These are phyloP conservation scores for Colletotrichum chrysophilum DNA, from an alignment of 2,329 filamentous ascomycete genomes.

Conservation along the genomic window DNA sequence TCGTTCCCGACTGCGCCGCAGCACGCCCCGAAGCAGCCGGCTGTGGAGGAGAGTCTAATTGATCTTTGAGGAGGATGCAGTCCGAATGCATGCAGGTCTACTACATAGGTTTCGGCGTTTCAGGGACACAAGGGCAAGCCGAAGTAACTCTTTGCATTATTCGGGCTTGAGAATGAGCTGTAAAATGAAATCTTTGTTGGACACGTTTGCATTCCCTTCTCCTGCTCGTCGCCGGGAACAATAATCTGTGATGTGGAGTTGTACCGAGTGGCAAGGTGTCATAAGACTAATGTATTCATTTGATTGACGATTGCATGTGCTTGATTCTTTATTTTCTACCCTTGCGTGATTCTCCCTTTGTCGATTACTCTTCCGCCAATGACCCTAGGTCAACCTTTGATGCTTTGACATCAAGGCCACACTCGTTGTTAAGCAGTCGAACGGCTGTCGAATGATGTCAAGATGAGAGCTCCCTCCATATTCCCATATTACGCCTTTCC, in stretches of 20 bases:
- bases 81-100: constrained; percentile 1
- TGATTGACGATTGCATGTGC: neutral
- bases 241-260: neutral
- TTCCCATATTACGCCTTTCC: neutral
- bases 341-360: neutral
- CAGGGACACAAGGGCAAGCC: neutral
- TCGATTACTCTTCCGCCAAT: neutral
- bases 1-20: constrained; percentile 71
- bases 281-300: neutral
- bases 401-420: neutral
- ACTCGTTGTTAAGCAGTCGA: neutral
- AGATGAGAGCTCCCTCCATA: neutral
- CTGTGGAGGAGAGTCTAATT: constrained; percentile 79
- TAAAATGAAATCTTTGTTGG: constrained; percentile 11
- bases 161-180: constrained; percentile 5
- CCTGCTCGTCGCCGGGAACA: neutral
- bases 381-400: neutral
- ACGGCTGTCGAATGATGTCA: neutral
- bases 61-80: constrained; percentile 60
- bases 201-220: neutral
- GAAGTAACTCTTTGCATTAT: neutral
- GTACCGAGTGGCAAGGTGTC: neutral
- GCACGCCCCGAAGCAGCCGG: constrained; percentile 62
- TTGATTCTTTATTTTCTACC: neutral
- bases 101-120: constrained; percentile 13